phyloP scores from a whole-genome alignment of 1,284 basidiomycete genomes.

The Heliocybe sulcata region DNA sequence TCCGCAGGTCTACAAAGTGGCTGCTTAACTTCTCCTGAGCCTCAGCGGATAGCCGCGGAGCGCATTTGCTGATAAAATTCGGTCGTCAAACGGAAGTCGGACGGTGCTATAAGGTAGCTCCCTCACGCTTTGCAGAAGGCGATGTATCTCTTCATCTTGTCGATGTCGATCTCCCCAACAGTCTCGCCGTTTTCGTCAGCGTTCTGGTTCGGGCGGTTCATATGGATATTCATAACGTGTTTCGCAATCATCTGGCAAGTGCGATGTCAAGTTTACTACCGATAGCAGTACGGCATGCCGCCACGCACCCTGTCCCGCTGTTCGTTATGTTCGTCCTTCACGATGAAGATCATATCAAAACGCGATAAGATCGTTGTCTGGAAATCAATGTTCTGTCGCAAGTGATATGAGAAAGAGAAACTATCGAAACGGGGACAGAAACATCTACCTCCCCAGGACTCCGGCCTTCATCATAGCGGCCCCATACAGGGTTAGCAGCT shows the following conservation, averaged over 20 bases:
- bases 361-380: slow-evolving; percentile 98
- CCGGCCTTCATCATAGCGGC: slow-evolving; percentile 95
- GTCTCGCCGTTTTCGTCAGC: slow-evolving; percentile 54
- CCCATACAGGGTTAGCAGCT: slow-evolving; percentile 98
- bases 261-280: slow-evolving; percentile 2
- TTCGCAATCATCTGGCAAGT: slow-evolving; percentile 79
- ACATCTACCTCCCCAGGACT: slow-evolving; percentile 83
- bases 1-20: slow-evolving; percentile 92
- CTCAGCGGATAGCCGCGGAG: slow-evolving; percentile 87
- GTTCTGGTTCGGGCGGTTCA: slow-evolving; percentile 77
- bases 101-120: not conserved
- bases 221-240: slow-evolving; percentile 99
- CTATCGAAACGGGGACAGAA: not conserved
- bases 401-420: not conserved
- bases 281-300: not conserved
- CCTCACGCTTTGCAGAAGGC: slow-evolving; percentile 90
- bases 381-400: slow-evolving; percentile 86
- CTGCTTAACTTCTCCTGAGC: slow-evolving; percentile 96
- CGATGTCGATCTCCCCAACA: slow-evolving; percentile 92
- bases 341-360: slow-evolving; percentile 99
- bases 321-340: slow-evolving; percentile 98
- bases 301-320: slow-evolving; percentile 73
- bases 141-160: slow-evolving; percentile 98
- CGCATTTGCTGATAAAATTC: slow-evolving; percentile 70
- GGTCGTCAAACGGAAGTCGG: not conserved